Percentiles rank a stretch among this genome's conserved stretches.
Conservation (phyloP, 2,329 filamentous ascomycete genomes). For the Cadophora sp. region DNA sequence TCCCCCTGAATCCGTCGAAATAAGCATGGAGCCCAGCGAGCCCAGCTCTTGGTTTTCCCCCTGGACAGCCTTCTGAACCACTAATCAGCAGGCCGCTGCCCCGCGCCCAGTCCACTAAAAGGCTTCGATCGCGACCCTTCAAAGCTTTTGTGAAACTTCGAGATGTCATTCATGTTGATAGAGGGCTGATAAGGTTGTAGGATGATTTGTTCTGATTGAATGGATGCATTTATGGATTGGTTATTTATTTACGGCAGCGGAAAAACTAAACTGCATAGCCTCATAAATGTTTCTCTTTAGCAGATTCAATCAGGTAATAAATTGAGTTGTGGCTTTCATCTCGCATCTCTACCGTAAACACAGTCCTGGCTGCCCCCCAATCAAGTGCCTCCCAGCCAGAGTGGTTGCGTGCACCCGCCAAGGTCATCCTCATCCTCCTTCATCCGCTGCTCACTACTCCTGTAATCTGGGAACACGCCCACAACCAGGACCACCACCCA, state of each 20-base stretch:
- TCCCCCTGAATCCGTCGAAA: not conserved
- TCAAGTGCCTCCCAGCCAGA: slow-evolving; percentile 5
- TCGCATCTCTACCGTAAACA: slow-evolving; percentile 2
- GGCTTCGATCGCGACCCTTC: not conserved
- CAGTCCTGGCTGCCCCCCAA: slow-evolving; percentile 3
- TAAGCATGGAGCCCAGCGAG: slow-evolving; percentile 2
- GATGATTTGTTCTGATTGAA: not conserved
- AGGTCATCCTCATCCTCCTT: not conserved
- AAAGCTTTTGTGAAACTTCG: not conserved
- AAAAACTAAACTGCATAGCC: too few species aligned
- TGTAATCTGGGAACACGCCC: not conserved
- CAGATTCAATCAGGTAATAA: too few species aligned
- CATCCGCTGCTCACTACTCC: not conserved
- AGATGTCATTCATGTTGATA: not conserved
- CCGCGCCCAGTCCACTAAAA: slow-evolving; percentile 10
- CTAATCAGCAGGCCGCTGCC: too few species aligned
- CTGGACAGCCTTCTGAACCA: not conserved
- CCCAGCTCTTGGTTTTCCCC: slow-evolving; percentile 12
- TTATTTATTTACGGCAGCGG: too few species aligned
- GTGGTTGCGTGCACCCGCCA: not conserved
- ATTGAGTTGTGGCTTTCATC: not conserved
- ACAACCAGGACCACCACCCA: not conserved
- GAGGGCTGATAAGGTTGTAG: too few species aligned
- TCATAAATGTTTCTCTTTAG: too few species aligned
- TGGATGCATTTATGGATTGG: too few species aligned